Percentiles rank a stretch among this genome's conserved stretches.
Conservation (phyloP, 306 rosid species). For the Lathyrus tuberosus region DNA sequence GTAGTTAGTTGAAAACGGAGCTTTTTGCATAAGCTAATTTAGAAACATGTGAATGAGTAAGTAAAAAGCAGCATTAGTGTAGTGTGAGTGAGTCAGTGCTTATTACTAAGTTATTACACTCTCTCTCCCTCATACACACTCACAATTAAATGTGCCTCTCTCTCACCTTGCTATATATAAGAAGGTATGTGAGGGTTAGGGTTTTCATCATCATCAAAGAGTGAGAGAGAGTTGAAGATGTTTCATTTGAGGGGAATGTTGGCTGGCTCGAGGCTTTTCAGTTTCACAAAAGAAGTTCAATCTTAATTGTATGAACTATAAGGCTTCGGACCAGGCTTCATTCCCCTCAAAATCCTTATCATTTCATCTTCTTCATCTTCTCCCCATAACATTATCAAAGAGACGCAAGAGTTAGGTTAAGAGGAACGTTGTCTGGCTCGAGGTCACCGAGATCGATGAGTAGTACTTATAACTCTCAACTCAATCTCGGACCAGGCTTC, state of each 20-base stretch:
- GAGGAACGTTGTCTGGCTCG: constrained; percentile 86
- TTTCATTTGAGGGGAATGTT: constrained; percentile 79
- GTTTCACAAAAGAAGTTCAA: constrained; percentile 29
- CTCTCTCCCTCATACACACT: constrained; percentile 11
- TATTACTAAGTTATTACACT: not conserved
- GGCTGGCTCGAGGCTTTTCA: constrained; percentile 89
- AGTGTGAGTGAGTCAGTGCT: constrained; percentile 49
- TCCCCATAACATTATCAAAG: not conserved
- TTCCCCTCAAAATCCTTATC: constrained; percentile 63
- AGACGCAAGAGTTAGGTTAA: constrained; percentile 55
- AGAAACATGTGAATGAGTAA: constrained; percentile 45
- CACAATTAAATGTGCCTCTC: not conserved
- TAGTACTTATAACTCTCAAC: not conserved
- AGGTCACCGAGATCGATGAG: constrained; percentile 44
- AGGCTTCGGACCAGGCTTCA: constrained; percentile 97
- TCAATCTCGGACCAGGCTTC: constrained; percentile 89
- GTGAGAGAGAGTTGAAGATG: not conserved
- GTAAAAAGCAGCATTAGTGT: constrained; percentile 41
- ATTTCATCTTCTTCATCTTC: not conserved
- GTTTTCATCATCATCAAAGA: constrained; percentile 33
- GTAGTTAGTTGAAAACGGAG: constrained; percentile 29
- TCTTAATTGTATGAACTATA: constrained; percentile 34
- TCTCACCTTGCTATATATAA: constrained; percentile 31
- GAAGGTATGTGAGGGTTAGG: constrained; percentile 51
- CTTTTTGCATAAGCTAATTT: constrained; percentile 54